A percentile compares a stretch with the other conserved stretches of the same genome.
These are phyloP conservation scores for Leishmania amazonensis DNA, from an alignment of 208 protist genomes.

Conservation along the genomic window DNA sequence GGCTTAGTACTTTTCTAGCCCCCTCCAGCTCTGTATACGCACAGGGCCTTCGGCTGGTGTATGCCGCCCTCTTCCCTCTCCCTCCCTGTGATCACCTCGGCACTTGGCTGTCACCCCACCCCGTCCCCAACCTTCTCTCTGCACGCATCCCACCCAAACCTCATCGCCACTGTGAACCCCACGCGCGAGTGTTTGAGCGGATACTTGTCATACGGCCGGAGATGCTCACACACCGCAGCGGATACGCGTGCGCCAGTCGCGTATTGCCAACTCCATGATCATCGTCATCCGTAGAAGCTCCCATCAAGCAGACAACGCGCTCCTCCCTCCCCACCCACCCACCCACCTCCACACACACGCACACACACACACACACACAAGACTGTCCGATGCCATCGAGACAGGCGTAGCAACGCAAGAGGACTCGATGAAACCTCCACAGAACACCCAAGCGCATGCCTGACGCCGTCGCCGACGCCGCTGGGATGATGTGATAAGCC, in stretches of 20 bases:
- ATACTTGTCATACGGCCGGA: not conserved
- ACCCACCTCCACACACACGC: not conserved
- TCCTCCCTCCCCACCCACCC: no score
- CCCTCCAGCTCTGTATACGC: not conserved
- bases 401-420: not conserved
- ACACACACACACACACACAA: not conserved
- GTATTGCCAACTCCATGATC: not conserved
- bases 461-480: constrained; percentile 9
- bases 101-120: not conserved
- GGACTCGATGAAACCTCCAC: not conserved
- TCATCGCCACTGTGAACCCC: not conserved
- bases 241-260: not conserved
- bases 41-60: not conserved
- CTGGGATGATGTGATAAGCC: constrained; percentile 23
- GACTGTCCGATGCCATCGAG: not conserved
- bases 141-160: no score
- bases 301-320: not conserved
- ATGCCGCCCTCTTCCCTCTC: not conserved
- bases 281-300: not conserved
- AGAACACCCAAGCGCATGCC: not conserved
- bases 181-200: not conserved
- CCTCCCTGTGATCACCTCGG: not conserved
- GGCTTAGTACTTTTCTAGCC: not conserved
- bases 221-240: not conserved
- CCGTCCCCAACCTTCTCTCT: no score